phyloP scores from a whole-genome alignment of 2,329 filamentous ascomycete species.

The Xylariaceae sp. region DNA sequence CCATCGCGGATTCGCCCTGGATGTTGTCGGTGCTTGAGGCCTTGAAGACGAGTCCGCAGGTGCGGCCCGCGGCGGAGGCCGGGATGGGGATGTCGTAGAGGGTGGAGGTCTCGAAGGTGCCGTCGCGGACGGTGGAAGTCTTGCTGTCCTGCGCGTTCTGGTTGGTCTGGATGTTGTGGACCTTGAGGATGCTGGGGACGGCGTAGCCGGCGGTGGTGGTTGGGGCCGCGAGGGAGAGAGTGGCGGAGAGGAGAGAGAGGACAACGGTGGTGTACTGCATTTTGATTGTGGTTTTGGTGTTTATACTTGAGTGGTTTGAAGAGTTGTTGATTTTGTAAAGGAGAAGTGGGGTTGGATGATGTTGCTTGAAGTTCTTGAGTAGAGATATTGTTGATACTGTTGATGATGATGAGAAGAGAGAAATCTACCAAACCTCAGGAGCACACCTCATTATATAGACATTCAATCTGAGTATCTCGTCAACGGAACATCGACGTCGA shows the following conservation, averaged over 20 bases:
- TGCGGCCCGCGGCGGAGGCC: slow-evolving; percentile 19
- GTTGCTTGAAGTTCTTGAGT: background rate
- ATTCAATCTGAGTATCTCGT: background rate
- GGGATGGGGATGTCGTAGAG: slow-evolving; percentile 29
- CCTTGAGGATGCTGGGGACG: slow-evolving; percentile 26
- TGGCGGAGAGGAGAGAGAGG: slow-evolving; percentile 24
- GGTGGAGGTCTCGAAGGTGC: slow-evolving; percentile 22
- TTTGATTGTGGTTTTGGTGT: slow-evolving; percentile 10
- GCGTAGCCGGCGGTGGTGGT: slow-evolving; percentile 21
- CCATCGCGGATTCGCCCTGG: slow-evolving; percentile 18
- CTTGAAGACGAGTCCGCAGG: slow-evolving; percentile 25
- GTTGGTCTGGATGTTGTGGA: slow-evolving; percentile 24
- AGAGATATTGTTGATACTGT: slow-evolving; percentile 1
- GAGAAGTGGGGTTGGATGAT: background rate
- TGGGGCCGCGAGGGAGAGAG: slow-evolving; percentile 25
- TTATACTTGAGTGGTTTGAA: background rate
- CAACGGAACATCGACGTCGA: slow-evolving; percentile 1
- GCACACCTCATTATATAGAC: slow-evolving; percentile 9
- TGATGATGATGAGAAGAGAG: slow-evolving; percentile 1
- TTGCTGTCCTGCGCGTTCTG: slow-evolving; percentile 6
- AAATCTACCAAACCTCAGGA: background rate
- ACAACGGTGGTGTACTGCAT: slow-evolving; percentile 26
- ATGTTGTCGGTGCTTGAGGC: slow-evolving; percentile 16
- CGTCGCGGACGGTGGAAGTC: slow-evolving; percentile 21
- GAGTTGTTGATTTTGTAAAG: background rate